These are phyloP conservation scores for Camellia japonica DNA, from an alignment of 148 eudicot genomes.

Conservation along the genomic window DNA sequence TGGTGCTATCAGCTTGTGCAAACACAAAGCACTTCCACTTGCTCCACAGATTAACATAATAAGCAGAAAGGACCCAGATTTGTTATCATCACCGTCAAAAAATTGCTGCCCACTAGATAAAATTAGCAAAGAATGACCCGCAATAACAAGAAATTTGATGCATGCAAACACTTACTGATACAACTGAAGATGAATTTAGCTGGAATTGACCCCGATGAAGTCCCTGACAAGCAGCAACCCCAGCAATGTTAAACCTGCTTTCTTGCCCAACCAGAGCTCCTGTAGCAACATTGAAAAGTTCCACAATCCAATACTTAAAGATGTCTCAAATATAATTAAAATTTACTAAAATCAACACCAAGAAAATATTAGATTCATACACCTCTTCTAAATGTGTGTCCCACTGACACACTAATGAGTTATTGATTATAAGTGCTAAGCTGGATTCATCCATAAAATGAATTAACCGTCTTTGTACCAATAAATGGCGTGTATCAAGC, in stretches of 20 bases:
- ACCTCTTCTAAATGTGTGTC: not conserved
- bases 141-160: not conserved
- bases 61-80: conserved; percentile 18
- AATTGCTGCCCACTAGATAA: conserved; percentile 13
- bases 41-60: conserved; percentile 12
- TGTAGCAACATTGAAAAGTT: conserved; percentile 11
- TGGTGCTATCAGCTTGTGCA: conserved; percentile 19
- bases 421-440: not conserved
- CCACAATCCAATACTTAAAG: not conserved
- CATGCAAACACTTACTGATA: conserved; percentile 24
- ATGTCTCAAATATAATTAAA: not conserved
- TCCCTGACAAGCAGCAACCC: conserved; percentile 17
- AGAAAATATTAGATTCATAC: not conserved
- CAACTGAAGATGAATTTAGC: conserved; percentile 19
- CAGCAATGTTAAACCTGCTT: conserved; percentile 10
- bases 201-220: conserved; percentile 12
- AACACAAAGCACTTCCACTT: conserved; percentile 13
- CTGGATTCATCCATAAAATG: not conserved
- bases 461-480: not conserved
- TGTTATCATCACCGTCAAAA: conserved; percentile 9
- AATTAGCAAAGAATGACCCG: conserved; percentile 8
- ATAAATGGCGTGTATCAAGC: not conserved
- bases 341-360: not conserved
- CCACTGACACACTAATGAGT: not conserved
- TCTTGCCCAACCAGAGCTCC: conserved; percentile 16